Evolutionary conservation across 2,329 filamentous ascomycete species (phyloP).

Genomic region (Didymella pinodella): DNA sequence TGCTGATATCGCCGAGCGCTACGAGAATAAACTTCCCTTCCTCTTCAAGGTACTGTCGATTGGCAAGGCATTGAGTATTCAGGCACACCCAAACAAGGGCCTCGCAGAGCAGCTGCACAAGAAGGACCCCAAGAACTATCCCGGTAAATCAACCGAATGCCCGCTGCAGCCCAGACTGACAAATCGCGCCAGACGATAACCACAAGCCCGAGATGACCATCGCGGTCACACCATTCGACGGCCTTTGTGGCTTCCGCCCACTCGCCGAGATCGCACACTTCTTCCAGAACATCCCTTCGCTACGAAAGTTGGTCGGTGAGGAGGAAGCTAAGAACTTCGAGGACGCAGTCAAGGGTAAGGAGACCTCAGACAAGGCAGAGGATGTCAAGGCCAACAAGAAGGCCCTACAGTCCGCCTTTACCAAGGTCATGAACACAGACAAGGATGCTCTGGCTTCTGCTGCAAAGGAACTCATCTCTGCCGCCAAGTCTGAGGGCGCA

Average conservation of each 20-base stretch:
- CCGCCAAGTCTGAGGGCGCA: conserved; percentile 71
- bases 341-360: conserved; percentile 60
- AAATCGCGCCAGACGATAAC: conserved; percentile 76
- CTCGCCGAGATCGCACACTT: conserved; percentile 88
- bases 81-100: conserved; percentile 96
- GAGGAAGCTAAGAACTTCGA: conserved; percentile 58
- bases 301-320: conserved; percentile 58
- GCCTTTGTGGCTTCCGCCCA: conserved; percentile 93
- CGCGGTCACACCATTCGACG: conserved; percentile 94
- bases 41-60: conserved; percentile 98
- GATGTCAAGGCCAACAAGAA: conserved; percentile 71
- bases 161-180: conserved; percentile 16
- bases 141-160: conserved; percentile 55
- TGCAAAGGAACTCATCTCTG: conserved; percentile 72
- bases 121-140: conserved; percentile 90
- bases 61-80: conserved; percentile 93
- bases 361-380: conserved; percentile 56
- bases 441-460: conserved; percentile 70
- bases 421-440: conserved; percentile 79
- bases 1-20: conserved; percentile 73
- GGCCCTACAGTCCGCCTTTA: conserved; percentile 77
- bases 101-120: conserved; percentile 88
- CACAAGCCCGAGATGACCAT: conserved; percentile 99
- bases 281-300: conserved; percentile 67
- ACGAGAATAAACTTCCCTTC: conserved; percentile 86